Evolutionary conservation across 306 rosid genomes (phyloP), one percentile per base, ranked within the genome.

Genomic region (Cucumis melo): DNA sequence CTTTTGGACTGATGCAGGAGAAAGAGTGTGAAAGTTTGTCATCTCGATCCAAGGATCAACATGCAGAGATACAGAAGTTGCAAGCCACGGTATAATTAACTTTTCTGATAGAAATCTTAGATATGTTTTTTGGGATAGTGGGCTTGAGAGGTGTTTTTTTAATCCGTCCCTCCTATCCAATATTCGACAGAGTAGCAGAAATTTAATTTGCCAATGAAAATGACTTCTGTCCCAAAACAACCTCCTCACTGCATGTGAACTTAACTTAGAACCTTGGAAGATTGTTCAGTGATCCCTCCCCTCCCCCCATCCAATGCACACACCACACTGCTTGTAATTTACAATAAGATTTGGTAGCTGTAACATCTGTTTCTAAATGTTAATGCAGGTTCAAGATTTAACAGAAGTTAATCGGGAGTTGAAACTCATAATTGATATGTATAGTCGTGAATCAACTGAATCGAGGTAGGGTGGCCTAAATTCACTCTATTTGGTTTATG

Each of bases 381-480:
- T 76, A 58, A 80, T 81, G 78, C 84, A 95, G 99, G 92, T 89
- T 73, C 87, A 84, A 81, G 92, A 87, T 71, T 67, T 92, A 71
- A 86, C 86, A 78, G 89, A 82, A 63, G 83, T 83, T 66, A 83
- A 86, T 55, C 54, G 21, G 38, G 98, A 95, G 79, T 81, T 90
- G 81, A 85, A 84, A 82, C 89, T 95, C 87, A 82, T 95, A 48
- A 64, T 87, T 84, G 93, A 82, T 75, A 92, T 92, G 97, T 92
- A 83, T 85, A 90, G 90, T 83, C 91, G 84, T 67, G 99, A 95
- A 81, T 85, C 94, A 73, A 83, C 89, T 83, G 97, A 92, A 78
- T 83, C 97, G 66, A 90, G 99, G 99, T 95, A 81, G 87, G 63
- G 65, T 15, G 13, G 27, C 66, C 67, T 80, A 12, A 8, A 19